phyloP scores from a whole-genome alignment of 73 alveolate genomes.

The Paramecium sexaurelia region DNA sequence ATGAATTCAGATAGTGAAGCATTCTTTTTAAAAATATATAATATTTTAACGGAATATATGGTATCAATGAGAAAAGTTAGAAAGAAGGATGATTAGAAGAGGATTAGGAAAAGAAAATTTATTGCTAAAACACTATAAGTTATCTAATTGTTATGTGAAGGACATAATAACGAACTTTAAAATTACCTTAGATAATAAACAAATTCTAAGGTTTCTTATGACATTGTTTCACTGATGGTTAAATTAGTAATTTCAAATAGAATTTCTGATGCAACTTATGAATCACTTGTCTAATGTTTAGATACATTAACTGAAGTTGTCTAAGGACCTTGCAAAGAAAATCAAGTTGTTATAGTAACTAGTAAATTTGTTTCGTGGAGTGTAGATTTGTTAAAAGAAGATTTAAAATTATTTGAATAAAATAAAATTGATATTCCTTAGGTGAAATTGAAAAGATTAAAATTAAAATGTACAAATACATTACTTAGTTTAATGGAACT shows the following conservation, averaged over 20 bases:
- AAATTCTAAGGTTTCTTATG: constrained; percentile 56
- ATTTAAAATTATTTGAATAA: constrained; percentile 10
- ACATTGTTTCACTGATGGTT: constrained; percentile 47
- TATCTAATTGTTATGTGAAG: constrained; percentile 62
- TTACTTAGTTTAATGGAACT: constrained; percentile 58
- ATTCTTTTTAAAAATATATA: constrained; percentile 50
- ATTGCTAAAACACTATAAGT: constrained; percentile 42
- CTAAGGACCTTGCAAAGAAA: constrained; percentile 66
- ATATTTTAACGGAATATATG: constrained; percentile 25
- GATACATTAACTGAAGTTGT: constrained; percentile 68
- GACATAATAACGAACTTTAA: constrained; percentile 55
- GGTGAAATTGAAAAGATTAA: constrained; percentile 56
- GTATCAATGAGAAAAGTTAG: constrained; percentile 7
- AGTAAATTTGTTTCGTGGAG: constrained; percentile 65
- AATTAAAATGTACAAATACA: constrained; percentile 56
- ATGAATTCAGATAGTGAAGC: constrained; percentile 47
- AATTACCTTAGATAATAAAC: constrained; percentile 54
- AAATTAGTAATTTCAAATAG: constrained; percentile 57
- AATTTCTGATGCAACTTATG: constrained; percentile 64
- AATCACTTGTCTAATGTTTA: constrained; percentile 44
- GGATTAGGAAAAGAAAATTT: constrained; percentile 3
- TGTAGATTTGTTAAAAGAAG: constrained; percentile 50
- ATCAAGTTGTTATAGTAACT: constrained; percentile 53
- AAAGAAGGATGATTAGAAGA: not conserved
- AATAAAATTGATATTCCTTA: not conserved